Percentiles rank a stretch among this genome's conserved stretches.
Conservation (phyloP, 1,284 basidiomycete genomes). For the Marasmius oreades region DNA sequence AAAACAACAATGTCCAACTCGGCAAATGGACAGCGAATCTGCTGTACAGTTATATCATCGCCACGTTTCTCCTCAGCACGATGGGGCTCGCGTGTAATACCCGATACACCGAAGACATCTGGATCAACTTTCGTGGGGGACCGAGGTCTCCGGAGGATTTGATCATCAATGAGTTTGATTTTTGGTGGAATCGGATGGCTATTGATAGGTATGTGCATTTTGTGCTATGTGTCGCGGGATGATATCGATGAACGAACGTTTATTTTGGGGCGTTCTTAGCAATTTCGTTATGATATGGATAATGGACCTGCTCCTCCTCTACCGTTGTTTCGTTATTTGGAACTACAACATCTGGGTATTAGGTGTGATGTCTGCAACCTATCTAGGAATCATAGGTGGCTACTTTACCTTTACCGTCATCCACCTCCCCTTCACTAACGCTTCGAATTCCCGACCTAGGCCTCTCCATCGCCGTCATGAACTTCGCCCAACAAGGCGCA, state of each 20-base stretch:
- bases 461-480: conserved; percentile 24
- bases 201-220: conserved; percentile 20
- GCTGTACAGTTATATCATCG: conserved; percentile 16
- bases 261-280: not conserved
- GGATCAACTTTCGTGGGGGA: conserved; percentile 26
- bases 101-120: conserved; percentile 30
- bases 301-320: conserved; percentile 16
- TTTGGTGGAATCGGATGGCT: conserved; percentile 23
- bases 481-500: conserved; percentile 14
- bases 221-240: not conserved
- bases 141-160: conserved; percentile 22
- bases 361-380: conserved; percentile 21
- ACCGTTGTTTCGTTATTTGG: conserved; percentile 28
- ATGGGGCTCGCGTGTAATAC: conserved; percentile 27
- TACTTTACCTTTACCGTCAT: not conserved
- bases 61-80: conserved; percentile 29
- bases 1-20: conserved; percentile 21
- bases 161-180: conserved; percentile 22
- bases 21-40: not conserved
- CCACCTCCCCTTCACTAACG: not conserved
- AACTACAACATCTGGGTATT: conserved; percentile 17
- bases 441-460: conserved; percentile 11
- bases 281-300: conserved; percentile 10
- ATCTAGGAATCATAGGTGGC: conserved; percentile 23
- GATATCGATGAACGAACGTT: not conserved